phyloP scores from a whole-genome alignment of 2,329 filamentous ascomycete genomes.

The Dactylella cylindrospora region DNA sequence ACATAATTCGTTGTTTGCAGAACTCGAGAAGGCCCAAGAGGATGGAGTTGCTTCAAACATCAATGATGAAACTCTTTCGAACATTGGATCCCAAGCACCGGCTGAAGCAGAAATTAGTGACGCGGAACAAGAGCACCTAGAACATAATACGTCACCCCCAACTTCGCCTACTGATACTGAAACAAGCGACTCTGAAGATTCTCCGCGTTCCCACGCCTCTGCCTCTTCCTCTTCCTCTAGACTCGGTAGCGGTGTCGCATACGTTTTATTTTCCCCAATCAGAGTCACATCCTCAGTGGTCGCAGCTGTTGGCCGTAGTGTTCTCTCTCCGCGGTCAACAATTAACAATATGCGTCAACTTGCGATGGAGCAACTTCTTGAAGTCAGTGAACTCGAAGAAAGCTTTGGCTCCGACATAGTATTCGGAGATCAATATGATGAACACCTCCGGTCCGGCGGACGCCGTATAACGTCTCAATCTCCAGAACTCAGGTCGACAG shows the following conservation, averaged over 20 bases:
- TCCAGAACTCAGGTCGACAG: constrained; percentile 11
- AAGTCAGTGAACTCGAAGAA: constrained; percentile 40
- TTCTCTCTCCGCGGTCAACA: constrained; percentile 34
- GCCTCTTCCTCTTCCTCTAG: constrained; percentile 11
- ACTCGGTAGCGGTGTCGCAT: constrained; percentile 18
- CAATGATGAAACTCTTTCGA: constrained; percentile 31
- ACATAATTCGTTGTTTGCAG: constrained; percentile 38
- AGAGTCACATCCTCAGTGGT: constrained; percentile 35
- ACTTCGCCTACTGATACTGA: constrained; percentile 43
- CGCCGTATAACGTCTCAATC: constrained; percentile 22
- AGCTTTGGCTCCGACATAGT: constrained; percentile 35
- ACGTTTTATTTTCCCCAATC: constrained; percentile 38
- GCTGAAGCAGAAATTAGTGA: constrained; percentile 38
- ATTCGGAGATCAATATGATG: constrained; percentile 43
- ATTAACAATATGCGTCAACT: constrained; percentile 33
- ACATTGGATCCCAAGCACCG: constrained; percentile 18
- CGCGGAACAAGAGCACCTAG: constrained; percentile 14
- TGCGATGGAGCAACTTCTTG: constrained; percentile 38
- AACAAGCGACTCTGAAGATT: constrained; percentile 42
- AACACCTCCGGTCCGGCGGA: constrained; percentile 33
- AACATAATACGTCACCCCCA: constrained; percentile 6
- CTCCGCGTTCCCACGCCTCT: constrained; percentile 15
- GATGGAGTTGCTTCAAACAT: constrained; percentile 30
- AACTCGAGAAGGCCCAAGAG: constrained; percentile 37
- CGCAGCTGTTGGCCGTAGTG: constrained; percentile 25